Evolutionary conservation across 2,329 filamentous ascomycete genomes (phyloP), one percentile per base, ranked within the genome.

Genomic region (Fusarium algeriense): DNA sequence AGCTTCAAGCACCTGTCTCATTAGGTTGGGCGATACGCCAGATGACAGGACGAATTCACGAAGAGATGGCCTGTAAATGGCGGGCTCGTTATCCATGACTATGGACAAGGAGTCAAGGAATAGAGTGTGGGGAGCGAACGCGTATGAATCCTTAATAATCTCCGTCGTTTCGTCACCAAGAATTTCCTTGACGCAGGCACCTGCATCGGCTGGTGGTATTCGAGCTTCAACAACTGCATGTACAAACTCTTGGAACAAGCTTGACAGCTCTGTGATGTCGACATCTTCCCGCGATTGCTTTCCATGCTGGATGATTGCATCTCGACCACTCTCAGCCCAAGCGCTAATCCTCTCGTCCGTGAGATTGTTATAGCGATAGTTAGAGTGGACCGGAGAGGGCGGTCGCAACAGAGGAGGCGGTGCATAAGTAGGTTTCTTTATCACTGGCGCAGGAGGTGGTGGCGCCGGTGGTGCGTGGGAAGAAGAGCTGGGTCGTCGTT

Each of bases 31-130:
- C 10, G 92, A 90, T 46, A 98, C 90, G 15, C 86, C 90, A 8
- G 93, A 94, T 3, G 92, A 87, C 54, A 90, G 83, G 55, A 97
- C 86, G 73, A 97, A 90, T 17, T 89, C 85, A 59, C 88, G 89
- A 35, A 98, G 84, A 41, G 76, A 83, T 60, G 79, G 85, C 69
- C 81, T 82, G 57, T 83, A 85, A 2, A 84, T 78, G 4, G 79
- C 79, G 8, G 89, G 85, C 71, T 94, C 91, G 38, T 89, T 86
- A 58, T 97, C 93, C 66, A 92, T 88, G 59, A 96, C 87, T 64
- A 96, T 90, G 6, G 93, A 93, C 38, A 98, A 83, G 1, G 90
- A 93, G 80, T 97, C 95, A 69, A 97, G 88, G 76, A 98, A 96
- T 20, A 95, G 83, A 6, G 90, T 89, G 58, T 90, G 87, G 7